These are phyloP conservation scores for Amanita jacksonii DNA, from an alignment of 768 basidiomycete genomes.

Conservation along the genomic window DNA sequence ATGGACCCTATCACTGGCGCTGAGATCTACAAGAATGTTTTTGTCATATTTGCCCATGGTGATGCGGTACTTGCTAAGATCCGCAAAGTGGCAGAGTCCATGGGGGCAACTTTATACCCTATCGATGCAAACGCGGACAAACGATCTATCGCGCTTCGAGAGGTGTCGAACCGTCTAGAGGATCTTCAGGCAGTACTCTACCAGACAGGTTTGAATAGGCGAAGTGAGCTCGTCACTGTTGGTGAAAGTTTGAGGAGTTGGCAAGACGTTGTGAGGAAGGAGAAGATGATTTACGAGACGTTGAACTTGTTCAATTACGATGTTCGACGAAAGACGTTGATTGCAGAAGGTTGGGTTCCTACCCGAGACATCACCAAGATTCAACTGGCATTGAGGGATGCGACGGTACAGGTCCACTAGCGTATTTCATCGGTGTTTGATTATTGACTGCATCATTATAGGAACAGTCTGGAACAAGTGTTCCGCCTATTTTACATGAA, in stretches of 20 bases:
- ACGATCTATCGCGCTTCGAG: constrained; percentile 80
- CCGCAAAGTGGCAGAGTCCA: constrained; percentile 96
- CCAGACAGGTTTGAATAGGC: constrained; percentile 79
- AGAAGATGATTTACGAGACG: constrained; percentile 94
- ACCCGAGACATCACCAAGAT: constrained; percentile 83
- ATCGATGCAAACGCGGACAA: constrained; percentile 94
- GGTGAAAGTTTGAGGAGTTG: constrained; percentile 82
- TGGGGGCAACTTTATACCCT: constrained; percentile 94
- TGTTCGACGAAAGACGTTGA: constrained; percentile 83
- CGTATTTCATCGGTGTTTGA: constrained; percentile 14
- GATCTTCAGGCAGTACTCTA: constrained; percentile 85
- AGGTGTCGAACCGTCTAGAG: constrained; percentile 82
- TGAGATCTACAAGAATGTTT: constrained; percentile 94
- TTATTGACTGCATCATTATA: constrained; percentile 15
- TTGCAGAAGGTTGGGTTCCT: constrained; percentile 97
- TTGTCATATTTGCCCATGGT: constrained; percentile 99
- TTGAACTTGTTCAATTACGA: constrained; percentile 96
- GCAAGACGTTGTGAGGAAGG: constrained; percentile 91
- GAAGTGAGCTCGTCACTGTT: constrained; percentile 72
- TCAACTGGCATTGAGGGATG: constrained; percentile 80
- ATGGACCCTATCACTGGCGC: constrained; percentile 74
- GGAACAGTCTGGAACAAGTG: constrained; percentile 88
- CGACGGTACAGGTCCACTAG: constrained; percentile 73
- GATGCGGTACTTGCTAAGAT: constrained; percentile 90
- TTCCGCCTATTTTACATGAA: constrained; percentile 90